Evolutionary conservation across 1,284 basidiomycete species (phyloP), one percentile per base, ranked within the genome.

Genomic region (Leccinum fallax): DNA sequence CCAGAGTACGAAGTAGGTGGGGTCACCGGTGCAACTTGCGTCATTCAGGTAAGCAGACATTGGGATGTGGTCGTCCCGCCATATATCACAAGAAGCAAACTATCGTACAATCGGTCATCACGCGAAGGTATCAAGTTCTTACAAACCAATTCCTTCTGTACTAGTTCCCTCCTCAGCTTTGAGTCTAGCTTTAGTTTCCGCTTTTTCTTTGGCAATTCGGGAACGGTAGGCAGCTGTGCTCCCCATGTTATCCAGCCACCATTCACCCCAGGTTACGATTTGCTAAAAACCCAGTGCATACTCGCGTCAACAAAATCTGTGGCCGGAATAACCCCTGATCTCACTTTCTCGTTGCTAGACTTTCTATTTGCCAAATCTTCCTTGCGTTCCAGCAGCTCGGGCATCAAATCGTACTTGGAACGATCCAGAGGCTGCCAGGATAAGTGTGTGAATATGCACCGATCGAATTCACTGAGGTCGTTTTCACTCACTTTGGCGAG

Each of bases 231-330:
- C 60, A 46, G 65, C 66, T 10, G 65, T 67, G 34, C 66, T 67
- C n/a, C 65, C 66, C 0, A 34, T 66, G 28, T 66, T 36, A 49
- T 66, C 64, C 46, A 66, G 21, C 64, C 65, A 68, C 65, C 66
- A 66, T 1, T 0, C 24, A 5, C 58, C 64, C 65, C 66, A 66
- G 4, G 0, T 57, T 8, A 57, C 15, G n/a, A 19, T 1, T 66
- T 68, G 28, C n/a, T 26, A 48, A 16, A 7, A 1, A 49, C 24
- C 10, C 5, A 19, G 10, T 4, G 4, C 32, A 32, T 9, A 4
- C 11, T n/a, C 32, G 9, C 2, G 9, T 62, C 15, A 53, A 24
- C 16, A 16, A 32, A 32, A 7, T 13, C 16, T 16, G 7, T 16
- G 13, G 8, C 28, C 30, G 8, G 19, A 52, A 28, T 26, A 32